Base-by-base conservation (phyloP, 208 protist species). In the Acanthamoeba lenticulata region DNA sequence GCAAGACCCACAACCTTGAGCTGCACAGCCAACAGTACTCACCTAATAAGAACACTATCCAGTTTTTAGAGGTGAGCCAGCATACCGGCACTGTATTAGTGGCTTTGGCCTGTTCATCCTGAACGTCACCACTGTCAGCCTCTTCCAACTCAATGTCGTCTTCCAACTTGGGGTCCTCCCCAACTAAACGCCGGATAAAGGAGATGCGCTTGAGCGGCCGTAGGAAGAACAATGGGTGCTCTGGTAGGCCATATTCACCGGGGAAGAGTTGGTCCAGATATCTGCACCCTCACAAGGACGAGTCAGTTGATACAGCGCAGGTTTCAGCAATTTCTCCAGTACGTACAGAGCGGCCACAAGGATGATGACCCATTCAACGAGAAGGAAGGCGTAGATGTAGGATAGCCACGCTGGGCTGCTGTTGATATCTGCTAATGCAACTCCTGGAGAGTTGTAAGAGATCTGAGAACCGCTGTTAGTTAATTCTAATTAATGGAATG, bases 201-300 rank as follows among this genome's bases (percentile, higher is more conserved):
- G 85, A 45, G 15, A 91, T 9, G 9, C 52, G 9, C 55, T 91
- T 91, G 17, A 91, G 32, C 38, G 34, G 38, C 11, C 34, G n/a
- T 6, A 93, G 44, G 89, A 93, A 93, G 32, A 93, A 93, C 40
- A 93, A 32, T 9, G 89, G 57, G 19, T 69, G 89, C 62, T 79
- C 38, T 55, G 13, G 13, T 7, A 93, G 21, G 19, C 89, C 89
- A 27, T 93, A 79, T 24, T 52, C 57, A 32, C 29, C 21, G 5
- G 89, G 89, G 21, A 93, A 57, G 38, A 93, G 29, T n/a, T 93
- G 17, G 24, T 93, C 89, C 6, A 93, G 62, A 38, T 72, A 72
- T 38, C 62, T 72, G 62, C n/a, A n/a, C n/a, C n/a, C n/a, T n/a
- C n/a, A n/a, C n/a, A n/a, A n/a, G n/a, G n/a, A n/a, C n/a, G n/a